Conservation (phyloP, 805 yeast species). For the Teunomyces aglyptinius region DNA sequence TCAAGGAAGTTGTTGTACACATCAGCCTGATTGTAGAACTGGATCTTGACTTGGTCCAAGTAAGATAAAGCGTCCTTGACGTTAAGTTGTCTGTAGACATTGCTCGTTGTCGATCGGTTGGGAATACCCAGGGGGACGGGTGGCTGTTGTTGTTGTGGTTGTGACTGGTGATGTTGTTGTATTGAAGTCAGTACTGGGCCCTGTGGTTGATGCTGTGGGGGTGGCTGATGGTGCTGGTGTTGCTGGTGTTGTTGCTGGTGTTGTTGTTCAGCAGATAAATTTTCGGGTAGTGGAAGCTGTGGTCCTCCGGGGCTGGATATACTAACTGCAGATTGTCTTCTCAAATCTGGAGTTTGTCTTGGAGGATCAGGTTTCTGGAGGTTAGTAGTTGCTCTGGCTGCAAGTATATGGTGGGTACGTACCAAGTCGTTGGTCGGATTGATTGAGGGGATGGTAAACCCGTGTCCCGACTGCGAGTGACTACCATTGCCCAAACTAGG, state of each 20-base stretch:
- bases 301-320: conserved; percentile 14
- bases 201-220: conserved; percentile 8
- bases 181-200: conserved; percentile 3
- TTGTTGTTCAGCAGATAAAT: conserved; percentile 21
- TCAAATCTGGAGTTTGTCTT: conserved; percentile 20
- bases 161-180: conserved; percentile 11
- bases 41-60: conserved; percentile 91
- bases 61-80: conserved; percentile 96
- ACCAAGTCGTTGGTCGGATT: conserved; percentile 33
- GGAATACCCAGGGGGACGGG: conserved; percentile 32
- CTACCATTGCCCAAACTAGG: conserved; percentile 47
- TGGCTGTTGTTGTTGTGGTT: conserved; percentile 9
- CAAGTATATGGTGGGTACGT: not conserved
- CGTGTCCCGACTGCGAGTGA: conserved; percentile 41
- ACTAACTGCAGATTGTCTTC: conserved; percentile 26
- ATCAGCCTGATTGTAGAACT: conserved; percentile 88
- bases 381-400: conserved; percentile 1
- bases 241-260: conserved; percentile 20
- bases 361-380: conserved; percentile 13
- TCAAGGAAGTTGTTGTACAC: conserved; percentile 95
- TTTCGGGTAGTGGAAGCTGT: conserved; percentile 28
- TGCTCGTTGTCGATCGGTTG: conserved; percentile 40
- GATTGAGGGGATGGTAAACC: conserved; percentile 49
- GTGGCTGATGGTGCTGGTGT: conserved; percentile 12
- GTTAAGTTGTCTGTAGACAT: conserved; percentile 73